phyloP scores from a whole-genome alignment of 2,329 filamentous ascomycete genomes.

The Aureobasidium melanogenum region DNA sequence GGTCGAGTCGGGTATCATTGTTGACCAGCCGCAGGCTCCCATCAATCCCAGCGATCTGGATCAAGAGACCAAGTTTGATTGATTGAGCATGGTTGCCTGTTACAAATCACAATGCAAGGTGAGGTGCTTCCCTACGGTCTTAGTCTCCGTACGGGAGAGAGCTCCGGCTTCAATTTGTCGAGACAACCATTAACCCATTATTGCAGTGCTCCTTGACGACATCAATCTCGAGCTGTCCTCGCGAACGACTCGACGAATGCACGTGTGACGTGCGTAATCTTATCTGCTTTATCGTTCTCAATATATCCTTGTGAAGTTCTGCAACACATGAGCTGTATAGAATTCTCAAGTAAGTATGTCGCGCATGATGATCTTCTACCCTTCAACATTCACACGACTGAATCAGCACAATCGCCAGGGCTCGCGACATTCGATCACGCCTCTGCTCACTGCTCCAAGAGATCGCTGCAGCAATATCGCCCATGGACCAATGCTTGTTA shows the following conservation, averaged over 20 bases:
- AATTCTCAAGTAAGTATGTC: neutral
- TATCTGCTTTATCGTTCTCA: neutral
- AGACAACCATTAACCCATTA: neutral
- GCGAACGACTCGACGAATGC: neutral
- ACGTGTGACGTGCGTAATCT: too few species aligned
- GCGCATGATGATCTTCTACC: too few species aligned
- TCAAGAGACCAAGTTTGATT: neutral
- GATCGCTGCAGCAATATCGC: neutral
- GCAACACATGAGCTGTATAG: neutral
- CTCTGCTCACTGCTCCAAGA: neutral
- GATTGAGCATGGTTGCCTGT: neutral
- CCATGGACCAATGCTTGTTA: neutral
- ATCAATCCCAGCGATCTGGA: neutral
- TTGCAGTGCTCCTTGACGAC: neutral
- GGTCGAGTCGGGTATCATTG: neutral
- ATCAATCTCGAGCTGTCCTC: neutral
- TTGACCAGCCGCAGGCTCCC: neutral
- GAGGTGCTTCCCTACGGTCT: neutral
- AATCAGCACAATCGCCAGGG: neutral
- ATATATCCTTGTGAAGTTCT: neutral
- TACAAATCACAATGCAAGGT: neutral
- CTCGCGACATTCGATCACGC: neutral
- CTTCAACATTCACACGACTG: neutral
- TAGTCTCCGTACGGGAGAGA: neutral
- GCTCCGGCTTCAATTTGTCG: neutral